Base-by-base conservation (phyloP, 2,329 filamentous ascomycete species). In the Didymella lethalis region DNA sequence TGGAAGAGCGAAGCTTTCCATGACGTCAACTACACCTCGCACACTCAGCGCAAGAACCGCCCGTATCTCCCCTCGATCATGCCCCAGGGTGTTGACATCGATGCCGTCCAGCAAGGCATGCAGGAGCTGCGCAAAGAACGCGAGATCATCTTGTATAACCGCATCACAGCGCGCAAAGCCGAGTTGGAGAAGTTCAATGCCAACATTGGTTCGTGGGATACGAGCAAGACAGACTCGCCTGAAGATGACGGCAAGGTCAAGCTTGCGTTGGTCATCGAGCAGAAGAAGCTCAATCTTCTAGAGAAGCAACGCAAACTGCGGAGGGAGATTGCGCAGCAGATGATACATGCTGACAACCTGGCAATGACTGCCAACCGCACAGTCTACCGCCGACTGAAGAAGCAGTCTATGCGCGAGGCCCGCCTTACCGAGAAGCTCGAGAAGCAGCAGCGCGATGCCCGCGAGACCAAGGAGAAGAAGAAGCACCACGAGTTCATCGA, bases 381-480 rank as follows among this genome's bases (percentile, higher is more conserved):
- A 52, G 86, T 89, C 71, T 97, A 97, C 77, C 90, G 95, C 34
- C 89, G 95, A 49, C 90, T 95, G 83, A 99, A 99, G 89, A 98
- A 97, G 82, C 94, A 97, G 78, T 96, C 90, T 48, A 85, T 98
- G 48, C 90, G 94, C 34, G 95, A 99, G 80, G 95, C 95, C 56
- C 90, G 94, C 57, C 96, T 99, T 66, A 99, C 95, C 0, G 95
- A 99, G 85, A 99, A 97, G 79, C 87, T 99, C 2, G 95, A 99
- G 86, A 98, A 98, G 81, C 93, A 99, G 77, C 95, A 99, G 77
- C 92, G 95, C 57, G 94, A 98, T 77, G 94, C 93, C 41, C 91
- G 95, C 58, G 94, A 98, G 81, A 92, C 91, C 66, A 91, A 96
- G 63, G 95, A 99, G 81, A 97, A 96, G 88, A 95, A 96, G 87